Evolutionary conservation across 257 asterid genomes (phyloP), one percentile per base, ranked within the genome.

Genomic region (Oldenlandia corymbosa): DNA sequence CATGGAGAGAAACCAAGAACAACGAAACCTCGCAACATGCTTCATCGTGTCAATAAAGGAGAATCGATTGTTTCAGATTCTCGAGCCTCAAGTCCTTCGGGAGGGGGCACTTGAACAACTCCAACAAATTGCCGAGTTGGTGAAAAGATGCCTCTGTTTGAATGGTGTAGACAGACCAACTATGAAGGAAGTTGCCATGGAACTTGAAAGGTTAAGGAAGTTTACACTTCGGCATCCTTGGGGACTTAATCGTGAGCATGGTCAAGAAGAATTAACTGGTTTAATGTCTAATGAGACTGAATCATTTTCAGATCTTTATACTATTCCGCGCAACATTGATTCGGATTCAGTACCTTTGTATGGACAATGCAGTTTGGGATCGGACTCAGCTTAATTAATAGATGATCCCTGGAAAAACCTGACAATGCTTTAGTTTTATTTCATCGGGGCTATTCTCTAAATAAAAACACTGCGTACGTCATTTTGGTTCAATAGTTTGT

Each of bases 181-280:
- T 1, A 90, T 85, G 97, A 90, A 79, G 62, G 95, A 90, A 58
- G 92, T 87, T 62, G 82, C 79, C 0, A 87, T 76, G 68, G 94
- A 85, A 60, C 88, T 90, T 2, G 97, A 87, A 68, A 79, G 78
- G 5, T 65, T 81, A 21, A 84, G 88, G 71, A 90, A 73, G 81
- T 73, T 80, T 21, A 78, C 68, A 1, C 37, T 51, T 0, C 68
- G 27, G 45, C 83, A 84, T 69, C 84, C 85, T 0, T 83, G 90
- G 95, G 73, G 72, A 17, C 12, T 27, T 26, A 7, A 54, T 26
- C 70, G 58, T 26, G 61, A 60, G n/a, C 51, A 71, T 0, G 65
- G 0, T 1, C 55, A 46, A 0, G 77, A 74, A 45, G 79, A 75
- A 54, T 37, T 75, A 0, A 77, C 13, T 14, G 81, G 76, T 1